Percentiles rank a stretch among this genome's conserved stretches.
phyloP scores from a whole-genome alignment of 2,329 filamentous ascomycete species.

The Nemania bipapillata region DNA sequence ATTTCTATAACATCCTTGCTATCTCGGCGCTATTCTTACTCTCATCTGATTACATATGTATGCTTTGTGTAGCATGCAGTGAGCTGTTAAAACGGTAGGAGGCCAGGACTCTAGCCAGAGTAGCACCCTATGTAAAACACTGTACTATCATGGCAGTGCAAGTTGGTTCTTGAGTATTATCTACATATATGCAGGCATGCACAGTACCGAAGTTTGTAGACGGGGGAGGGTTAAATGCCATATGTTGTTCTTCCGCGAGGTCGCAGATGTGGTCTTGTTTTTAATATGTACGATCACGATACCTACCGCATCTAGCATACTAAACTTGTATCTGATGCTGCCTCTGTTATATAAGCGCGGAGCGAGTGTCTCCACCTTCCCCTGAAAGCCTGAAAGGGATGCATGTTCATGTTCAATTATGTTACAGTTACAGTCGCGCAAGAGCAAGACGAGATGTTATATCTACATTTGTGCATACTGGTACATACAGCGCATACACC shows the following conservation, averaged over 20 bases:
- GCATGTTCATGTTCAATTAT: slow-evolving; percentile 9
- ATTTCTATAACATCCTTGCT: slow-evolving; percentile 7
- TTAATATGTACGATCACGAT: slow-evolving; percentile 21
- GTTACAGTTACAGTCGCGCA: background rate
- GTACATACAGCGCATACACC: too few relatives aligned
- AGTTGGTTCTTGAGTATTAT: background rate
- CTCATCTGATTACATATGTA: slow-evolving; percentile 21
- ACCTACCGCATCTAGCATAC: slow-evolving; percentile 26
- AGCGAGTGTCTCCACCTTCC: slow-evolving; percentile 34
- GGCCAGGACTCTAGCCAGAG: slow-evolving; percentile 13
- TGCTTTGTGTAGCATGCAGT: slow-evolving; percentile 9
- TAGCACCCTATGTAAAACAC: slow-evolving; percentile 2
- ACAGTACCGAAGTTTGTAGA: background rate
- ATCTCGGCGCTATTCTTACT: slow-evolving; percentile 7
- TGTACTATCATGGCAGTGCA: slow-evolving; percentile 3
- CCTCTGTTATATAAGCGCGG: slow-evolving; percentile 24
- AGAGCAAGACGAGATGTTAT: slow-evolving; percentile 3
- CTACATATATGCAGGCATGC: background rate
- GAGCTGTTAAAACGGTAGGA: background rate
- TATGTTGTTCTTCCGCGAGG: slow-evolving; percentile 13
- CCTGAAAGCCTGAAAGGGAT: slow-evolving; percentile 26
- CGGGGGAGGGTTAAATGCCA: background rate
- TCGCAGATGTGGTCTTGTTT: slow-evolving; percentile 23
- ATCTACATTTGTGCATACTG: too few relatives aligned
- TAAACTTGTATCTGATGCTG: slow-evolving; percentile 22